Base-by-base conservation (phyloP, 306 rosid species). In the Gleditsia sinensis region DNA sequence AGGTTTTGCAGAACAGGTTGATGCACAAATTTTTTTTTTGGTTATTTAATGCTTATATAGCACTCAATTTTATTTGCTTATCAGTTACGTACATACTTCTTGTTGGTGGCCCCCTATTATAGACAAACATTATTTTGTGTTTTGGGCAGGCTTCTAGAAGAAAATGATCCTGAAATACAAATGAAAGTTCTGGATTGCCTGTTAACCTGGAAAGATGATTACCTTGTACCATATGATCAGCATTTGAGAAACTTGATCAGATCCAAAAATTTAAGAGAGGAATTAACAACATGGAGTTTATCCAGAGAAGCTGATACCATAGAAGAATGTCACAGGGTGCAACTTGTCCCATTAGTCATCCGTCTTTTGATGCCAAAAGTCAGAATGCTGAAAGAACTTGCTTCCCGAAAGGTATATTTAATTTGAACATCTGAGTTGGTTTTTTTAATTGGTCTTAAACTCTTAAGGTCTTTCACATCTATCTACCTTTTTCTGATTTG, bases 161-260 rank as follows among this genome's bases (percentile, higher is more conserved):
- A 90, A 71, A 89, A 88, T 84, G 97, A 91, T 84, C 89, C 89
- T 71, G 96, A 94, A 82, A 83, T 91, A 81, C 98, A 91, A 78
- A 69, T 79, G 81, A 82, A 77, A 81, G 98, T 88, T 83, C 85
- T 94, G 65, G 96, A 94, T 69, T 94, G 93, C 84, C 80, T 94
- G 34, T 83, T 88, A 55, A 78, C 76, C 25, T 94, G 98, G 97
- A 85, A 88, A 81, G 96, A 91, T 81, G 88, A 88, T 68, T 84
- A 80, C 86, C 74, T 91, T 78, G 62, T 82, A 32, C 89, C 88
- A 28, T 90, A 91, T 80, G 75, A 69, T 59, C 90, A 88, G 27
- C 96, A 91, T 80, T 82, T 94, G 58, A 90, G 87, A 78, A 90
- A 84, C 77, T 75, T 94, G 68, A 87, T 84, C 74, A 78, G 71